A percentile compares a stretch with the other conserved stretches of the same genome.
These are phyloP conservation scores for Colletotrichum musae DNA, from an alignment of 2,329 filamentous ascomycete genomes.

Conservation along the genomic window DNA sequence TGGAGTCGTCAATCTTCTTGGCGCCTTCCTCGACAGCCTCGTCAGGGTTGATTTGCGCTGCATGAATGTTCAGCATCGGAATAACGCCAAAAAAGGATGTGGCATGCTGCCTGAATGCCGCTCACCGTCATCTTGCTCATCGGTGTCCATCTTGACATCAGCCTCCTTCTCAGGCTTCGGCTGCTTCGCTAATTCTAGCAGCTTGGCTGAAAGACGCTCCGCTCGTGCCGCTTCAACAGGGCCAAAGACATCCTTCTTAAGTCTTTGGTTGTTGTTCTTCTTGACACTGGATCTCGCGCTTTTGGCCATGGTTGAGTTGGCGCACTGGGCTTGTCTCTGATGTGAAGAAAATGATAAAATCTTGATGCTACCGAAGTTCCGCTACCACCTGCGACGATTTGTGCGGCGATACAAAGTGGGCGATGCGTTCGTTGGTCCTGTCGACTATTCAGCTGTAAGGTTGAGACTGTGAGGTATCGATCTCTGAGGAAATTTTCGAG, in stretches of 20 bases:
- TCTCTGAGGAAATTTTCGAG: slow-evolving; percentile 34
- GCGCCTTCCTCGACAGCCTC: slow-evolving; percentile 46
- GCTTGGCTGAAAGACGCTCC: slow-evolving; percentile 87
- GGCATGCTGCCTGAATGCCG: not conserved
- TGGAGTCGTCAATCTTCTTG: slow-evolving; percentile 45
- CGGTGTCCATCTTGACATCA: slow-evolving; percentile 64
- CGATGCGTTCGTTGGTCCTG: not conserved
- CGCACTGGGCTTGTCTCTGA: not conserved
- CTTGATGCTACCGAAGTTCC: too few species aligned
- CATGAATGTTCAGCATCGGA: slow-evolving; percentile 28
- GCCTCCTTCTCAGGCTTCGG: slow-evolving; percentile 74
- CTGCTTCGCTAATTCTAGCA: slow-evolving; percentile 84
- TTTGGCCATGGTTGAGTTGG: slow-evolving; percentile 81
- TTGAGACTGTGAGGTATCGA: slow-evolving; percentile 3
- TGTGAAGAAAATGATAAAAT: not conserved
- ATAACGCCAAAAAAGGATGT: not conserved
- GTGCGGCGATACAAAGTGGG: not conserved
- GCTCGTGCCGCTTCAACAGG: slow-evolving; percentile 85
- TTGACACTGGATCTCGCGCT: slow-evolving; percentile 82
- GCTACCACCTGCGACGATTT: too few species aligned
- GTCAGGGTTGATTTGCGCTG: slow-evolving; percentile 48
- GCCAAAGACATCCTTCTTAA: slow-evolving; percentile 87
- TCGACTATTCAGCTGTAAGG: not conserved
- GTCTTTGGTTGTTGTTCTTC: slow-evolving; percentile 86
- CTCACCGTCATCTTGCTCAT: slow-evolving; percentile 45